Evolutionary conservation across 768 basidiomycete genomes (phyloP).

Genomic region (Xanthoconium purpureum): DNA sequence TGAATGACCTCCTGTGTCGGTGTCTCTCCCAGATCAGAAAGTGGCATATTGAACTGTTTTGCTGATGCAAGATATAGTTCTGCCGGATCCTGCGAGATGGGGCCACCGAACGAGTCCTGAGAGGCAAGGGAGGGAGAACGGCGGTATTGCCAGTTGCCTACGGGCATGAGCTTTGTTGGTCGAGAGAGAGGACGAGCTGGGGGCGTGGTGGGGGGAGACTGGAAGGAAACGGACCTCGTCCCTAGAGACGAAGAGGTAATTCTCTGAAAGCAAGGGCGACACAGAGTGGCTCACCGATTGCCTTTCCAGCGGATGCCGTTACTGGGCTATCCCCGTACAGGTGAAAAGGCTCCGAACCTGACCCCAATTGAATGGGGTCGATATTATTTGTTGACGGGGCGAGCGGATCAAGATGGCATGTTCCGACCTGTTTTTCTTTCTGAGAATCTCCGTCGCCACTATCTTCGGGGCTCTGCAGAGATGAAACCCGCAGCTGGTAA

Average conservation of each 20-base stretch:
- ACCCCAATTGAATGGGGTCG: conserved; percentile 21
- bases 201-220: conserved; percentile 26
- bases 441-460: conserved; percentile 42
- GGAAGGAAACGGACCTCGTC: conserved; percentile 35
- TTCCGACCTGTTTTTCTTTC: conserved; percentile 41
- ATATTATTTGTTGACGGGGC: conserved; percentile 20
- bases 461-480: conserved; percentile 3
- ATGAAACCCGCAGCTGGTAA: conserved; percentile 44
- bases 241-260: conserved; percentile 27
- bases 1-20: conserved; percentile 26
- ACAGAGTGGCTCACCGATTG: conserved; percentile 31
- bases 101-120: conserved; percentile 63
- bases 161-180: conserved; percentile 22
- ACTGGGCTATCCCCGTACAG: conserved; percentile 21
- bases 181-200: conserved; percentile 13
- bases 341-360: conserved; percentile 26
- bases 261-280: conserved; percentile 21
- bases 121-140: conserved; percentile 43
- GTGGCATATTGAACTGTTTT: conserved; percentile 54
- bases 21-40: conserved; percentile 50
- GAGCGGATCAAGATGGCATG: conserved; percentile 22
- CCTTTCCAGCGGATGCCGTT: conserved; percentile 30
- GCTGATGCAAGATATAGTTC: conserved; percentile 43
- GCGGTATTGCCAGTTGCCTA: conserved; percentile 18
- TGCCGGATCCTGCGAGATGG: conserved; percentile 46